Conservation (phyloP, 306 rosid species). For the Trifolium pratense region DNA sequence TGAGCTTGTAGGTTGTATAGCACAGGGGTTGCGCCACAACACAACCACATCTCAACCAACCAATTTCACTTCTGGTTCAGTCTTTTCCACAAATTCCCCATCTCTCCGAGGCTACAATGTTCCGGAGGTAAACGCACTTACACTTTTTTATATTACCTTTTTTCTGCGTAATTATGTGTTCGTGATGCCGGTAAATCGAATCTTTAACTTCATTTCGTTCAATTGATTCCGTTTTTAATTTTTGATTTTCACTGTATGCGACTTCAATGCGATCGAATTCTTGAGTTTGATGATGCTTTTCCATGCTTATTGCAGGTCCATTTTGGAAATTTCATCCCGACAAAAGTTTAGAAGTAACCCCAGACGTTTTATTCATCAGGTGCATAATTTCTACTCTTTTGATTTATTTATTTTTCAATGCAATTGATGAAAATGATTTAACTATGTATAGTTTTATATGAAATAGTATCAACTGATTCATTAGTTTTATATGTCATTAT, state of each 20-base stretch:
- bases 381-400: conserved; percentile 30
- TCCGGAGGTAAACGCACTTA: conserved; percentile 50
- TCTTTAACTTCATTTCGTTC: conserved; percentile 9
- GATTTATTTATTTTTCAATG: neutral
- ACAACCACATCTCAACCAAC: conserved; percentile 6
- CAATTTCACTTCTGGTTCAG: neutral
- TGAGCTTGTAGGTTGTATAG: conserved; percentile 2
- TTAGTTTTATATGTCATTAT: neutral
- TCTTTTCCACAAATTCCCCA: conserved; percentile 8
- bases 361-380: conserved; percentile 63
- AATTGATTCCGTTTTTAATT: neutral
- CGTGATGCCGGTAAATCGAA: conserved; percentile 10
- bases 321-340: conserved; percentile 69
- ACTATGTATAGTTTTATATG: neutral
- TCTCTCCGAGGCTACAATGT: conserved; percentile 47
- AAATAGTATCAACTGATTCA: conserved; percentile 2
- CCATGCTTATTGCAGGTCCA: conserved; percentile 58
- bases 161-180: neutral
- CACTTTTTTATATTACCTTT: neutral
- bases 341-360: conserved; percentile 59
- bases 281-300: conserved; percentile 7
- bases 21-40: conserved; percentile 17
- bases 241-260: conserved; percentile 22
- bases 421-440: neutral
- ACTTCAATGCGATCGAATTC: conserved; percentile 24